phyloP scores from a whole-genome alignment of 164 flowering plant genomes.

The Vitis labrusca region DNA sequence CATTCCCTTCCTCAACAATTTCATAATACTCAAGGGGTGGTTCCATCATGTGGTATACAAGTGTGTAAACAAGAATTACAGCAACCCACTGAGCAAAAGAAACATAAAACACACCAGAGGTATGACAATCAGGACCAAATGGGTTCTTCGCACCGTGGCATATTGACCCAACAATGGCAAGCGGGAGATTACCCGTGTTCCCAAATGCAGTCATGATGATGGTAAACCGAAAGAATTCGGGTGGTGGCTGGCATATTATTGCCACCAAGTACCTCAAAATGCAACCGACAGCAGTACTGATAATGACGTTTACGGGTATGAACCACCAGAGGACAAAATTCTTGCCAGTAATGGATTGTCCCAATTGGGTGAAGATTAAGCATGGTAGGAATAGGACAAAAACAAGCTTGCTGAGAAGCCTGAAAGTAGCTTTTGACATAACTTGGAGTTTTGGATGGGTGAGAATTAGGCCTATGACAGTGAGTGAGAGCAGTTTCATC shows the following conservation, averaged over 20 bases:
- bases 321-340: conserved; percentile 67
- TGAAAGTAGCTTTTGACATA: conserved; percentile 58
- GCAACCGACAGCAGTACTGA: conserved; percentile 56
- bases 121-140: conserved; percentile 52
- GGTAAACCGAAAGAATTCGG: conserved; percentile 49
- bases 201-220: conserved; percentile 68
- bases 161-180: conserved; percentile 57
- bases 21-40: conserved; percentile 67
- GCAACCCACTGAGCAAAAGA: conserved; percentile 76
- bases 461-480: conserved; percentile 55
- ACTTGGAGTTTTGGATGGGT: conserved; percentile 45
- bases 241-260: conserved; percentile 57
- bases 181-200: conserved; percentile 64
- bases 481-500: conserved; percentile 52
- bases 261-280: conserved; percentile 57
- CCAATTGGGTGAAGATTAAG: conserved; percentile 54
- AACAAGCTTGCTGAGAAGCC: conserved; percentile 69
- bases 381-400: conserved; percentile 70
- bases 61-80: conserved; percentile 64
- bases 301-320: conserved; percentile 61
- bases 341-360: conserved; percentile 42
- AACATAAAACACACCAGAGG: conserved; percentile 55
- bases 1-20: conserved; percentile 23
- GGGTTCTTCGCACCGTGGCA: conserved; percentile 47
- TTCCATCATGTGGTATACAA: conserved; percentile 83